Percentiles rank a stretch among this genome's conserved stretches.
Evolutionary conservation across 2,329 filamentous ascomycete genomes (phyloP).

Genomic region (Aspergillus fumigatiaffinis): DNA sequence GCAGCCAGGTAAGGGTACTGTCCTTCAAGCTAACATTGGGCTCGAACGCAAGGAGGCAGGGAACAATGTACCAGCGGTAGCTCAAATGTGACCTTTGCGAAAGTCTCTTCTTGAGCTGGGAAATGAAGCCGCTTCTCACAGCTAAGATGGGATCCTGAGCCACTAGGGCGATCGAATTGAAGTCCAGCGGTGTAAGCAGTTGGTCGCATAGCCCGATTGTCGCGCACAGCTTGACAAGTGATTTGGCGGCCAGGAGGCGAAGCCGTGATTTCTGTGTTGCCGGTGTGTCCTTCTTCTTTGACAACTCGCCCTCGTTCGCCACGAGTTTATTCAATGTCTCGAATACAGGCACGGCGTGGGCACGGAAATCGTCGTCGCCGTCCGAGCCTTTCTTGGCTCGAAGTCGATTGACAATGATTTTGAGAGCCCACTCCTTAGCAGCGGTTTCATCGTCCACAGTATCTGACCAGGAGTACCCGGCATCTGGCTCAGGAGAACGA

Average conservation of each 20-base stretch:
- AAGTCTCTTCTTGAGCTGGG: slow-evolving; percentile 72
- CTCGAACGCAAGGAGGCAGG: slow-evolving; percentile 90
- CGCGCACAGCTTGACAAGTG: slow-evolving; percentile 78
- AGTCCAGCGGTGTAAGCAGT: slow-evolving; percentile 66
- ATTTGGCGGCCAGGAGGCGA: slow-evolving; percentile 74
- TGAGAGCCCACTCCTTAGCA: slow-evolving; percentile 79
- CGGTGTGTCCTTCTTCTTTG: slow-evolving; percentile 71
- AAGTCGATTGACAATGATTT: slow-evolving; percentile 80
- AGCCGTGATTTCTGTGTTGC: slow-evolving; percentile 74
- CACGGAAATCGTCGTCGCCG: slow-evolving; percentile 42
- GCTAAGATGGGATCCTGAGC: slow-evolving; percentile 71
- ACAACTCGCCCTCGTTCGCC: slow-evolving; percentile 71
- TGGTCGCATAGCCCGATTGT: slow-evolving; percentile 69
- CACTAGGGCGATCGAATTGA: slow-evolving; percentile 76
- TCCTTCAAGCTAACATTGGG: slow-evolving; percentile 69
- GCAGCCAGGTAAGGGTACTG: slow-evolving; percentile 81
- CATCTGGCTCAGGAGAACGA: slow-evolving; percentile 52
- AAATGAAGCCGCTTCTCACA: slow-evolving; percentile 75
- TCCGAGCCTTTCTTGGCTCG: slow-evolving; percentile 58
- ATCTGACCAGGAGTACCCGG: slow-evolving; percentile 63
- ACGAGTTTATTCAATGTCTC: slow-evolving; percentile 75
- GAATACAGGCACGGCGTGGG: slow-evolving; percentile 64
- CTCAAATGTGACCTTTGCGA: slow-evolving; percentile 63
- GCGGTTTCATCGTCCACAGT: slow-evolving; percentile 76
- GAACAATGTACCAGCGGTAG: slow-evolving; percentile 80